Conservation (phyloP, 495 filamentous ascomycete species). For the Neurospora intermedia region DNA sequence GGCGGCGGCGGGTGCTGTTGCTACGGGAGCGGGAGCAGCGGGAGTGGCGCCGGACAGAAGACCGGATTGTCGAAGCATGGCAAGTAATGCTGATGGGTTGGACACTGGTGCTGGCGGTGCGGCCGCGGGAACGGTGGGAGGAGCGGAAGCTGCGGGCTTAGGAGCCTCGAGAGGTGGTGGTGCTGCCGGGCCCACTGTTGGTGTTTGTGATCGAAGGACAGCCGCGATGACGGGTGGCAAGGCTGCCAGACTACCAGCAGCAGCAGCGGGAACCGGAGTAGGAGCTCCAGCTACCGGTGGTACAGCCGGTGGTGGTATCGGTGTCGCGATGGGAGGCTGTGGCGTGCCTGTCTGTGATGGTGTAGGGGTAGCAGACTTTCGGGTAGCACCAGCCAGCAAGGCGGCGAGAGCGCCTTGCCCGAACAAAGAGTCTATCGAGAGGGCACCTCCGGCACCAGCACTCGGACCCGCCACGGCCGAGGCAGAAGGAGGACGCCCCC, state of each 20-base stretch:
- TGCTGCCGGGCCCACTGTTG: slow-evolving; percentile 11
- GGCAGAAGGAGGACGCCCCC: slow-evolving; percentile 14
- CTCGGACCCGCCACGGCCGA: slow-evolving; percentile 14
- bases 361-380: slow-evolving; percentile 34
- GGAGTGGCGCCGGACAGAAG: slow-evolving; percentile 29
- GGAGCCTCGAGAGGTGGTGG: neutral
- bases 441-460: slow-evolving; percentile 15
- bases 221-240: slow-evolving; percentile 2
- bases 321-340: slow-evolving; percentile 24
- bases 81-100: slow-evolving; percentile 36
- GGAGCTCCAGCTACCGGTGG: neutral
- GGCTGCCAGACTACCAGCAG: neutral
- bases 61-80: slow-evolving; percentile 39
- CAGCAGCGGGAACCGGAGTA: slow-evolving; percentile 8
- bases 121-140: slow-evolving; percentile 1
- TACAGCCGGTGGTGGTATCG: slow-evolving; percentile 8
- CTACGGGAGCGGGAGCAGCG: slow-evolving; percentile 23
- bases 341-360: slow-evolving; percentile 29
- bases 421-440: slow-evolving; percentile 41
- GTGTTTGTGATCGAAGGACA: slow-evolving; percentile 14
- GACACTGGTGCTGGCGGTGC: neutral
- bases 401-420: slow-evolving; percentile 43
- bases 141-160: slow-evolving; percentile 3
- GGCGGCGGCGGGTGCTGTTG: slow-evolving; percentile 10
- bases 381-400: slow-evolving; percentile 26